Conservation (phyloP, 306 rosid species). For the Canavalia gladiata region DNA sequence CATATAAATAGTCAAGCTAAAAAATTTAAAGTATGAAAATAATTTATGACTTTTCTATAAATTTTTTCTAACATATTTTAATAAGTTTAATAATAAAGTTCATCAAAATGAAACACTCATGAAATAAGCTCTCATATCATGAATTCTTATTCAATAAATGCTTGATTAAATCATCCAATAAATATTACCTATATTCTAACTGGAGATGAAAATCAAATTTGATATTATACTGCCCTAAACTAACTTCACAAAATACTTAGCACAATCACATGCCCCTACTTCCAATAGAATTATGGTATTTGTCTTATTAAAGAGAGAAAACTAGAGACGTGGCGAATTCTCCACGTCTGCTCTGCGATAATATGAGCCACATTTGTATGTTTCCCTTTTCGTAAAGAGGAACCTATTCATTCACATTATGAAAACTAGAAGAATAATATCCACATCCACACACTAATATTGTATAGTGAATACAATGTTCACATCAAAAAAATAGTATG, state of each 20-base stretch:
- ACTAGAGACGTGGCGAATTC: constrained; percentile 70
- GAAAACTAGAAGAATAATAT: constrained; percentile 22
- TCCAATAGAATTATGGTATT: constrained; percentile 11
- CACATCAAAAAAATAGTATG: constrained; percentile 20
- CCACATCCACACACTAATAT: constrained; percentile 38
- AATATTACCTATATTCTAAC: constrained; percentile 6
- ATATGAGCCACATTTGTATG: constrained; percentile 53
- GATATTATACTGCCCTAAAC: constrained; percentile 30
- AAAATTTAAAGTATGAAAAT: not conserved
- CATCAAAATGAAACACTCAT: not conserved
- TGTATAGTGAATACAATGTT: constrained; percentile 29
- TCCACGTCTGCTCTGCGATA: constrained; percentile 58
- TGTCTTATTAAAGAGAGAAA: constrained; percentile 35
- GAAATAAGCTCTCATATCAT: not conserved
- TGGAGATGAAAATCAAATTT: constrained; percentile 10
- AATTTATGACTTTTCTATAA: not conserved
- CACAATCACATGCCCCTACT: constrained; percentile 30
- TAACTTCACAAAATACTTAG: constrained; percentile 38
- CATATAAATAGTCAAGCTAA: not conserved
- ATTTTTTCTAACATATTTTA: not conserved
- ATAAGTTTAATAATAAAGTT: not conserved
- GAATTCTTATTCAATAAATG: not conserved
- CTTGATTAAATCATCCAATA: not conserved
- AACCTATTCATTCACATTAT: constrained; percentile 26
- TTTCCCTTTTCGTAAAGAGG: constrained; percentile 33